Evolutionary conservation across 2,329 filamentous ascomycete species (phyloP).

Genomic region (Talaromyces sp.): DNA sequence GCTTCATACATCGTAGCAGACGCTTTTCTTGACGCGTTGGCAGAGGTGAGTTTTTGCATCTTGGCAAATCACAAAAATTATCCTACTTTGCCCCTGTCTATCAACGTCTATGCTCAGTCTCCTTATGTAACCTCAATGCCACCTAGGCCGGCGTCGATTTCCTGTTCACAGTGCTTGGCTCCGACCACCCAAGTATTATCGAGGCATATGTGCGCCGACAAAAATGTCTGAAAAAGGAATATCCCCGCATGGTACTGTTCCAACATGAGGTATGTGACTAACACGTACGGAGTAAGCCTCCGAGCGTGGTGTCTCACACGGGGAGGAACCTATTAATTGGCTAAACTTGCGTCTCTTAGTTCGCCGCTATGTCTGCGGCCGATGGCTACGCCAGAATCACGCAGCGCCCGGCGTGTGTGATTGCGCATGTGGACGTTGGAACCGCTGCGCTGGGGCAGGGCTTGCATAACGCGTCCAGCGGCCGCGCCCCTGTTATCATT

Average conservation of each 20-base stretch:
- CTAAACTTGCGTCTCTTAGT: constrained; percentile 6
- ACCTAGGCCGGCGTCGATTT: constrained; percentile 14
- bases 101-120: background rate
- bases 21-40: constrained; percentile 15
- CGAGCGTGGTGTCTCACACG: background rate
- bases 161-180: constrained; percentile 15
- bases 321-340: background rate
- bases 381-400: constrained; percentile 15
- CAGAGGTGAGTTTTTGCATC: constrained; percentile 10
- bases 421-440: constrained; percentile 73
- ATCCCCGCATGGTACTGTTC: constrained; percentile 15
- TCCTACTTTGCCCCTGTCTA: background rate
- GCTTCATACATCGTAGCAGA: constrained; percentile 13
- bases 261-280: constrained; percentile 13
- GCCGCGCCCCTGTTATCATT: constrained; percentile 66
- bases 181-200: constrained; percentile 16
- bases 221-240: constrained; percentile 12
- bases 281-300: background rate
- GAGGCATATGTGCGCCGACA: constrained; percentile 15
- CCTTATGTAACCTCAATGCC: constrained; percentile 5
- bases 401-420: constrained; percentile 47
- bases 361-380: constrained; percentile 16
- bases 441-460: constrained; percentile 72
- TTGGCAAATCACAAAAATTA: background rate
- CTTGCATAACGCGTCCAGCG: constrained; percentile 69